Conservation (phyloP, 371 early-diverging fungal species). For the Rhizomucor pusillus region DNA sequence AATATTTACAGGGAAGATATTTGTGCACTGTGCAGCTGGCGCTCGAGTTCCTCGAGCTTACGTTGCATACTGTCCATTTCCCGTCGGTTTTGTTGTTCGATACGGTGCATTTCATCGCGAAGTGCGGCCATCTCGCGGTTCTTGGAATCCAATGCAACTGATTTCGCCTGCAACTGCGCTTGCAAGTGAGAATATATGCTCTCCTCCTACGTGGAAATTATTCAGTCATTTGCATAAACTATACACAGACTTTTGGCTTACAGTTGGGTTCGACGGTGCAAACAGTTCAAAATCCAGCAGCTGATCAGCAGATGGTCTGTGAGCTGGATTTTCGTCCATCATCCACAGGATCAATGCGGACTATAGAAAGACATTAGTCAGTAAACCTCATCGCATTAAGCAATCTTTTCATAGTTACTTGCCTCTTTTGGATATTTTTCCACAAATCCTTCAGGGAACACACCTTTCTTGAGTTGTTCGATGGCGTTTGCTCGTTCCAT, state of each 20-base stretch:
- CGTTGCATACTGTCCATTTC: constrained; percentile 16
- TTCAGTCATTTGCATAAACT: background rate
- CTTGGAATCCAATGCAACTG: constrained; percentile 19
- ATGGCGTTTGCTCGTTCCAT: constrained; percentile 70
- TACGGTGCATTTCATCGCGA: constrained; percentile 18
- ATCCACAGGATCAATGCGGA: constrained; percentile 75
- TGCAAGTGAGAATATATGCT: constrained; percentile 6
- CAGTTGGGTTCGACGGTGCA: constrained; percentile 9
- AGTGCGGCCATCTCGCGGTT: constrained; percentile 28
- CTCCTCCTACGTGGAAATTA: background rate
- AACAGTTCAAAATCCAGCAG: constrained; percentile 71
- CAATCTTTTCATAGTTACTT: background rate
- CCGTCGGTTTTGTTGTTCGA: constrained; percentile 24
- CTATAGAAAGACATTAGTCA: constrained; percentile 17
- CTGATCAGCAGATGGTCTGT: constrained; percentile 74
- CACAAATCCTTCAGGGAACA: constrained; percentile 74
- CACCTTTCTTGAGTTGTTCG: constrained; percentile 57
- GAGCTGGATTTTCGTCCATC: constrained; percentile 69
- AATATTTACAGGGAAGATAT: too few relatives aligned
- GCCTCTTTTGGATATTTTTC: constrained; percentile 75
- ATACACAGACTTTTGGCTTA: background rate
- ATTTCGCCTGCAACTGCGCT: constrained; percentile 21
- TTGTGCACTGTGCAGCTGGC: constrained; percentile 6
- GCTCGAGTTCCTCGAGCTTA: constrained; percentile 12
- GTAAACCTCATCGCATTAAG: background rate